Evolutionary conservation across 1,139 yeast species (phyloP).

Genomic region (Pichia sp.): DNA sequence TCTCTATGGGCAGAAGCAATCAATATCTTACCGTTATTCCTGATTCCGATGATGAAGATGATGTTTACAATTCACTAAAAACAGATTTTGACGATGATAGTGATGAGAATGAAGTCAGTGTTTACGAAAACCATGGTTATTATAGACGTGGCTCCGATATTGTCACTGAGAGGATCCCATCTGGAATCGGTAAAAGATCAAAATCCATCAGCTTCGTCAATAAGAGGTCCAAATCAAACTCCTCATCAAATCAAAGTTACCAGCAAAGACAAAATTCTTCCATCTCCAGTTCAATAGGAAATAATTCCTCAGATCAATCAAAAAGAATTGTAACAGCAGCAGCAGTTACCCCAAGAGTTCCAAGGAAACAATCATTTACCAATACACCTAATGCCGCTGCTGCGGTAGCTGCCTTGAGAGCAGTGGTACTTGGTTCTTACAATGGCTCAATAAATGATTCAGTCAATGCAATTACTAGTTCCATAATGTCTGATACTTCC

Average conservation of each 20-base stretch:
- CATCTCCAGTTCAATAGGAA: conserved; percentile 17
- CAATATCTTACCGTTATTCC: conserved; percentile 18
- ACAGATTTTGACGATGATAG: conserved; percentile 32
- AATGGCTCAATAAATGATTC: conserved; percentile 31
- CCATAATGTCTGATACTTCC: conserved; percentile 33
- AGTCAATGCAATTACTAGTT: conserved; percentile 29
- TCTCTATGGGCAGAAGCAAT: conserved; percentile 8
- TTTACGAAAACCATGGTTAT: conserved; percentile 25
- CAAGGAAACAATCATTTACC: conserved; percentile 45
- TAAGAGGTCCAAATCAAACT: conserved; percentile 43
- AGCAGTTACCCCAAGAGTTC: conserved; percentile 78
- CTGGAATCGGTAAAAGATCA: conserved; percentile 45
- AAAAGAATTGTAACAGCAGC: conserved; percentile 55
- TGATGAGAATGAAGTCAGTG: conserved; percentile 39
- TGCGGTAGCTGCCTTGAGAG: conserved; percentile 70
- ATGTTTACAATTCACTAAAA: conserved; percentile 19
- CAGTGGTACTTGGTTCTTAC: conserved; percentile 59
- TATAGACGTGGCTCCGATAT: conserved; percentile 29
- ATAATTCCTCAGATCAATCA: conserved; percentile 1
- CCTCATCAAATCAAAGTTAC: background rate
- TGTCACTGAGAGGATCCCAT: conserved; percentile 30
- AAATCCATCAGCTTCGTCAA: conserved; percentile 57
- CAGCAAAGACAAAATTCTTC: conserved; percentile 4
- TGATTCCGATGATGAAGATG: conserved; percentile 25
- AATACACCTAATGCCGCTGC: conserved; percentile 63